Evolutionary conservation across 2,329 filamentous ascomycete species (phyloP).

Genomic region (Cladophialophora bantiana): DNA sequence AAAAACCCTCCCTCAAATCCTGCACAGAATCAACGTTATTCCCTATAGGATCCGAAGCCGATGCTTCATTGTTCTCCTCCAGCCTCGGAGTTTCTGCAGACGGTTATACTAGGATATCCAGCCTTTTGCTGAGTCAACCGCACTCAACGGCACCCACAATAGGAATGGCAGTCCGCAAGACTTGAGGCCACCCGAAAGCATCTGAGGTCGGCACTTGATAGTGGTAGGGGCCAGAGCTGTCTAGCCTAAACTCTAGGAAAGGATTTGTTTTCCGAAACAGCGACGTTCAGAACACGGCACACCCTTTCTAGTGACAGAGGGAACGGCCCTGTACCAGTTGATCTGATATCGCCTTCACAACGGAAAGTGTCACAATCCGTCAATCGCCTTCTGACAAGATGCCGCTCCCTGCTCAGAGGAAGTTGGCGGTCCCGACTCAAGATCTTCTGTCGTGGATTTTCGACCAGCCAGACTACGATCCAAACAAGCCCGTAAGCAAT

Average conservation of each 20-base stretch:
- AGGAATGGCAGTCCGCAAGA: not conserved
- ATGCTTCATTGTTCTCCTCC: not conserved
- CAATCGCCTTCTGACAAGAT: constrained; percentile 5
- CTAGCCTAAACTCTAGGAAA: not conserved
- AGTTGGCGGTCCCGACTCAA: constrained; percentile 52
- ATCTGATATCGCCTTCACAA: not conserved
- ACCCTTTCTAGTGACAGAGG: not conserved
- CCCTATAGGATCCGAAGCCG: not conserved
- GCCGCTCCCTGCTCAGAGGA: constrained; percentile 29
- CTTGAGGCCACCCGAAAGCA: not conserved
- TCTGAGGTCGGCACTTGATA: not conserved
- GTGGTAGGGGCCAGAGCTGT: not conserved
- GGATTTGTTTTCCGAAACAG: not conserved
- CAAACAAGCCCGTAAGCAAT: constrained; percentile 54
- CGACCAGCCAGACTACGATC: constrained; percentile 57
- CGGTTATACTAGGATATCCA: not conserved
- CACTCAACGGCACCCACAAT: not conserved
- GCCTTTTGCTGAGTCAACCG: not conserved
- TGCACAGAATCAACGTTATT: not conserved
- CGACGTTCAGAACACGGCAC: not conserved
- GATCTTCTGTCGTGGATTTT: constrained; percentile 65
- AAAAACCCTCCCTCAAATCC: not conserved
- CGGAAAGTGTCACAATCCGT: not conserved
- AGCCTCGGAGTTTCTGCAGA: not conserved
- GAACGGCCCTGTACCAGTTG: not conserved